These are phyloP conservation scores for Sisymbrium irio DNA, from an alignment of 345 rosid genomes.

Conservation along the genomic window DNA sequence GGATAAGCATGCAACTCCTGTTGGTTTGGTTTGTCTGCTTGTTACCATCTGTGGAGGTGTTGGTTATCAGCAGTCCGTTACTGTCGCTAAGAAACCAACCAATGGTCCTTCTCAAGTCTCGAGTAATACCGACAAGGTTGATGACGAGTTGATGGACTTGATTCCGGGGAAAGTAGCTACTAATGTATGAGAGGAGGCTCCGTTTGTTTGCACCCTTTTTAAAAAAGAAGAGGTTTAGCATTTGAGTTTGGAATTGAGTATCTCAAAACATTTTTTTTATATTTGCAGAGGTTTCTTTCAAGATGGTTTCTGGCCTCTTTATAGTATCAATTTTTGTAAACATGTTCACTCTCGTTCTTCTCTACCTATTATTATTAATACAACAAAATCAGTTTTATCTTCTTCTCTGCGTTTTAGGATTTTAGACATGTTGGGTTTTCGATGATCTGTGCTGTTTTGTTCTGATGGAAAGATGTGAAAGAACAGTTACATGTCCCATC, in stretches of 20 bases:
- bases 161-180: constrained; percentile 46
- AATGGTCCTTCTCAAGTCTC: constrained; percentile 34
- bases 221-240: background rate
- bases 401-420: background rate
- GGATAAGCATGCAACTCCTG: constrained; percentile 94
- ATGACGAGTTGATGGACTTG: constrained; percentile 38
- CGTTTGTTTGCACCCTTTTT: constrained; percentile 7
- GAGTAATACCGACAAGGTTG: constrained; percentile 29
- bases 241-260: background rate
- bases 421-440: background rate
- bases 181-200: constrained; percentile 37
- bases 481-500: background rate
- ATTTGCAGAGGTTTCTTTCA: background rate
- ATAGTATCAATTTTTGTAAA: constrained; percentile 28
- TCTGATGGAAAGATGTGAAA: background rate
- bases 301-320: background rate
- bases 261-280: background rate
- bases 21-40: constrained; percentile 87
- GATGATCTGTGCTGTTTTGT: background rate
- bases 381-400: constrained; percentile 14
- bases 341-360: background rate
- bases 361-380: constrained; percentile 10
- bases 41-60: constrained; percentile 84
- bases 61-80: constrained; percentile 94
- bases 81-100: constrained; percentile 38